Evolutionary conservation across 768 basidiomycete genomes (phyloP).

Genomic region (Polyporus arcularius): DNA sequence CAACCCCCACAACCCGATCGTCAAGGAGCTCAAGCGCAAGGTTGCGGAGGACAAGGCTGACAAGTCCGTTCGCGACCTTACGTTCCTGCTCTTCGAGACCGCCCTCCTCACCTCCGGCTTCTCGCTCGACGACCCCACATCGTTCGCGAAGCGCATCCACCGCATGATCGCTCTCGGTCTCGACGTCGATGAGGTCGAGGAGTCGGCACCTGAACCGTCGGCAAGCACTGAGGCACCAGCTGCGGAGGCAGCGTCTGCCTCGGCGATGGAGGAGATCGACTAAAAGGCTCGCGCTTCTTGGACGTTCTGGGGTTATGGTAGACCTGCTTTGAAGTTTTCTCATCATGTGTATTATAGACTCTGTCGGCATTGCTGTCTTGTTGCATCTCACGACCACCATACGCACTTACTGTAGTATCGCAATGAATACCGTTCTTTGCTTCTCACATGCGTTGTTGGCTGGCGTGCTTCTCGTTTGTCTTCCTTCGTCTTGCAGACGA

Average conservation of each 20-base stretch:
- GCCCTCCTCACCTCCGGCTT: conserved; percentile 94
- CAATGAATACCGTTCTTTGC: conserved; percentile 17
- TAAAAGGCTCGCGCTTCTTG: conserved; percentile 36
- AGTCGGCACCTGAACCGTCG: conserved; percentile 46
- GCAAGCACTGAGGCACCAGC: conserved; percentile 51
- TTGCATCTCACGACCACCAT: conserved; percentile 17
- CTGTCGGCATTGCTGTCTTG: conserved; percentile 21
- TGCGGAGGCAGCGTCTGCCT: conserved; percentile 63
- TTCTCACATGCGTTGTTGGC: not conserved
- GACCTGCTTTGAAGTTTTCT: conserved; percentile 14
- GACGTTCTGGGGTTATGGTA: conserved; percentile 13
- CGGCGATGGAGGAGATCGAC: conserved; percentile 98
- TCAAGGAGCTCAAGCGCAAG: conserved; percentile 95
- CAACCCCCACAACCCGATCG: conserved; percentile 88
- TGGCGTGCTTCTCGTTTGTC: not conserved
- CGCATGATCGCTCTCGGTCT: conserved; percentile 95
- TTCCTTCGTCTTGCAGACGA: too few species aligned
- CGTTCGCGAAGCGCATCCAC: conserved; percentile 95
- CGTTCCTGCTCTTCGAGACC: conserved; percentile 95
- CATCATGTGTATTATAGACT: conserved; percentile 15
- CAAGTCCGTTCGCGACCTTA: conserved; percentile 97
- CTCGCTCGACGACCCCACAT: conserved; percentile 92
- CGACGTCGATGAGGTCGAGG: conserved; percentile 83
- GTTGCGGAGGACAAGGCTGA: conserved; percentile 97
- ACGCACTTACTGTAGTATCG: conserved; percentile 17